These are phyloP conservation scores for Pichia rugopelliculosa DNA, from an alignment of 805 yeast species.

Conservation along the genomic window DNA sequence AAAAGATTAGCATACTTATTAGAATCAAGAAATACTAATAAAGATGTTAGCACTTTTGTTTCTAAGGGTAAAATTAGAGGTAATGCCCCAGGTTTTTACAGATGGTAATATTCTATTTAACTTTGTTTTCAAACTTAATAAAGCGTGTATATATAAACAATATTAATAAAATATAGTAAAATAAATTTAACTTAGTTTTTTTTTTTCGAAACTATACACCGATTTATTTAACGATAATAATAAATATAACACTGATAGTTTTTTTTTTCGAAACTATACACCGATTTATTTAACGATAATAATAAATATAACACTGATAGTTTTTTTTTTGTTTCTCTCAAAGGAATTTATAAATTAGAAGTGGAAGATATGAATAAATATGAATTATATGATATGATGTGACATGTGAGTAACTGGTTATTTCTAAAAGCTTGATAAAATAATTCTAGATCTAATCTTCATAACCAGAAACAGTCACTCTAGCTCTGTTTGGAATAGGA, in stretches of 20 bases:
- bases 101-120: slow-evolving; percentile 36
- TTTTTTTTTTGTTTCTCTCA: neutral
- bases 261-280: neutral
- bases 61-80: slow-evolving; percentile 42
- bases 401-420: neutral
- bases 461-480: slow-evolving; percentile 45
- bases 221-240: neutral
- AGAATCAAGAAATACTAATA: slow-evolving; percentile 35
- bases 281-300: neutral
- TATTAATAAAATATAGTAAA: neutral
- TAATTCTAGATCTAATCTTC: slow-evolving; percentile 43
- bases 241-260: too few species aligned
- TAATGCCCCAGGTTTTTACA: slow-evolving; percentile 43
- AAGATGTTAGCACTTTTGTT: slow-evolving; percentile 36
- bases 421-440: neutral
- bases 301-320: neutral
- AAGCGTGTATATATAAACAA: neutral
- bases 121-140: neutral
- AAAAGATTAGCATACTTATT: slow-evolving; percentile 19
- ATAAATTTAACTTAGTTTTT: neutral
- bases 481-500: slow-evolving; percentile 48
- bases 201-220: neutral
- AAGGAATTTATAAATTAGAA: neutral
- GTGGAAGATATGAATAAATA: neutral
- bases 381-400: neutral